Evolutionary conservation across 495 filamentous ascomycete genomes (phyloP).

Genomic region (Tricharina praecox): DNA sequence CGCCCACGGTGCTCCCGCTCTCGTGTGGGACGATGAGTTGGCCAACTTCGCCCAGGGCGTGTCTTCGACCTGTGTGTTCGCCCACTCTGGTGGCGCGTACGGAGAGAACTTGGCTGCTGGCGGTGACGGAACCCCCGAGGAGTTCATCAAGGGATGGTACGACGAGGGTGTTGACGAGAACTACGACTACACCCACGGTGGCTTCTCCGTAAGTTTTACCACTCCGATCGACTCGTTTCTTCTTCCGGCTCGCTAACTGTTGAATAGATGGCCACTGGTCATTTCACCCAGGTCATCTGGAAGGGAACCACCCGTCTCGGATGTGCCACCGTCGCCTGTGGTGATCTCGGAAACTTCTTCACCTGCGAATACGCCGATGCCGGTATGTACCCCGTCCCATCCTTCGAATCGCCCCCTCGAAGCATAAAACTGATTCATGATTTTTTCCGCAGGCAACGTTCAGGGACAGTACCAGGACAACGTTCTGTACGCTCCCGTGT

Average conservation of each 20-base stretch:
- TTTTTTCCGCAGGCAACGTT: conserved; percentile 44
- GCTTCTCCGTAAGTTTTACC: conserved; percentile 7
- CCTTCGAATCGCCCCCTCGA: too few relatives aligned
- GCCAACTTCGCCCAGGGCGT: conserved; percentile 40
- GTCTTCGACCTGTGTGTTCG: conserved; percentile 45
- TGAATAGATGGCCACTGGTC: conserved; percentile 33
- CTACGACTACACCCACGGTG: conserved; percentile 14
- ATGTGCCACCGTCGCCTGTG: conserved; percentile 40
- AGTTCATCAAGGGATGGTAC: conserved; percentile 20
- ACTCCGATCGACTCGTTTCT: not conserved
- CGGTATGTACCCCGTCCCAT: conserved; percentile 38
- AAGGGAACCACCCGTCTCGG: conserved; percentile 50
- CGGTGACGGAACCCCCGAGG: conserved; percentile 8
- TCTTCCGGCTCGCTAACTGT: conserved; percentile 2
- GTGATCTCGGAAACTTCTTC: conserved; percentile 28
- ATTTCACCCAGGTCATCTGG: conserved; percentile 90
- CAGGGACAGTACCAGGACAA: conserved; percentile 47
- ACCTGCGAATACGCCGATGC: conserved; percentile 76
- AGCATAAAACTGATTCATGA: too few relatives aligned
- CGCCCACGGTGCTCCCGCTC: conserved; percentile 53
- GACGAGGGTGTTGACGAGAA: conserved; percentile 8
- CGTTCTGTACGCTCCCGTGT: conserved; percentile 28
- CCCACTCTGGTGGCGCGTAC: conserved; percentile 16
- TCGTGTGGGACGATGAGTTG: conserved; percentile 47
- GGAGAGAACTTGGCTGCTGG: conserved; percentile 27